A percentile compares a stretch with the other conserved stretches of the same genome.
Conservation (phyloP, 106 monocot species). For the Vanilla planifolia region DNA sequence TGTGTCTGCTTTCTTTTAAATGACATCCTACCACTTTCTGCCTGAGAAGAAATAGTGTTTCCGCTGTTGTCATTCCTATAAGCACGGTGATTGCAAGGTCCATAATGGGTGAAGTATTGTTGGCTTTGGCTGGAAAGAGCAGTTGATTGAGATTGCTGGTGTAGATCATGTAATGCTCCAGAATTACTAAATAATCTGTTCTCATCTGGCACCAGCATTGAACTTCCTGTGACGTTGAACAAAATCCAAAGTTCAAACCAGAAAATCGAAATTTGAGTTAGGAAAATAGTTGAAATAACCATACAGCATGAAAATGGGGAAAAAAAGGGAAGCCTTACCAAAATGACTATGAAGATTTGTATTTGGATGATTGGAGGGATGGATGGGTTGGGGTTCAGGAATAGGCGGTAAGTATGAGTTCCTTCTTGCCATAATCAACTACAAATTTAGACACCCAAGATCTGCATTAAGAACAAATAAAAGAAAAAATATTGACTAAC, state of each 20-base stretch:
- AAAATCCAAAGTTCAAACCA: neutral
- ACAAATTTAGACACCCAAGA: too few relatives aligned
- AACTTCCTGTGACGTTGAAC: conserved; percentile 3
- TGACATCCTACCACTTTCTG: neutral
- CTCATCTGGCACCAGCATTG: neutral
- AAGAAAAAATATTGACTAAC: too few relatives aligned
- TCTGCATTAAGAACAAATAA: too few relatives aligned
- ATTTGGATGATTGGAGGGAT: neutral
- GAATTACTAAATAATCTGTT: conserved; percentile 2
- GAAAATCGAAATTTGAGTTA: neutral
- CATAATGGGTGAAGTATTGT: neutral
- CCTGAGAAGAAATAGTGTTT: neutral
- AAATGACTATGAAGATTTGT: neutral
- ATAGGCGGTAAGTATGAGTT: neutral
- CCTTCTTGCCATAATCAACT: conserved; percentile 1
- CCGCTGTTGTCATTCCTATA: neutral
- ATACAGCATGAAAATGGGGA: neutral
- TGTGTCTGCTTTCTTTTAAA: conserved; percentile 1
- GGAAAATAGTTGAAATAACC: neutral
- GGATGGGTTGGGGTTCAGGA: neutral
- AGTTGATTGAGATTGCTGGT: neutral
- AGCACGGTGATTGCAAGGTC: neutral
- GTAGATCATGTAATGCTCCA: neutral
- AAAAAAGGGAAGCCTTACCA: neutral
- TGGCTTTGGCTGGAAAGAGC: neutral